Conservation (phyloP, 495 filamentous ascomycete species). For the Talaromyces nanjingensis region DNA sequence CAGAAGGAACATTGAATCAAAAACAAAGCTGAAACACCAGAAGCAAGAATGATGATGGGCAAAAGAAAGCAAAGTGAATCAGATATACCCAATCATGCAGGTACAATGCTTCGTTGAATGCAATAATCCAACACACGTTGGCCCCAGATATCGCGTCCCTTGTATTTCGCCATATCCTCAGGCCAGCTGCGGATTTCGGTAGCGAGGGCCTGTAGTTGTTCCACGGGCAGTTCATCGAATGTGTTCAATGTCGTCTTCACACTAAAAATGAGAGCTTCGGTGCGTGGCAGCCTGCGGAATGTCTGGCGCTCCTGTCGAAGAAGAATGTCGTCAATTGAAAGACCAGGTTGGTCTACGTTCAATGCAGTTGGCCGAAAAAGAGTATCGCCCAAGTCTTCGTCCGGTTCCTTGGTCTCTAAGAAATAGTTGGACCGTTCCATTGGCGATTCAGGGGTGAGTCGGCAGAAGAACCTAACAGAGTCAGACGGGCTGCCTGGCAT, state of each 20-base stretch:
- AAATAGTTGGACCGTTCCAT: constrained; percentile 53
- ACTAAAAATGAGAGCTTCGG: constrained; percentile 43
- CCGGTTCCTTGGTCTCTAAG: constrained; percentile 38
- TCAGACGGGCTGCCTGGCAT: background rate
- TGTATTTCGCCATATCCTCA: constrained; percentile 44
- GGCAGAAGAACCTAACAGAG: constrained; percentile 37
- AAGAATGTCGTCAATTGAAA: constrained; percentile 24
- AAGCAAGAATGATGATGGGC: background rate
- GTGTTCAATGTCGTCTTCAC: constrained; percentile 46
- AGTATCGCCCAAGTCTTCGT: constrained; percentile 36
- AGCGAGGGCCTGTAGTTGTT: constrained; percentile 36
- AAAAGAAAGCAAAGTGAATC: background rate
- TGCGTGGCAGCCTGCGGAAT: constrained; percentile 43
- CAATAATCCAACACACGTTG: constrained; percentile 38
- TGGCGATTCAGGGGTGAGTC: constrained; percentile 34
- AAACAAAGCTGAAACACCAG: constrained; percentile 1
- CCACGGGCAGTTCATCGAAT: constrained; percentile 38
- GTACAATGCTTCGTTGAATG: constrained; percentile 15
- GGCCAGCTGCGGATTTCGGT: constrained; percentile 47
- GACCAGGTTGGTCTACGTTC: constrained; percentile 27
- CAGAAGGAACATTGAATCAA: background rate
- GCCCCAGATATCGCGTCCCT: constrained; percentile 46
- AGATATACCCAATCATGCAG: background rate
- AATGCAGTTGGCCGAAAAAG: constrained; percentile 29
- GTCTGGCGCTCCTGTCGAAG: constrained; percentile 51